phyloP scores from a whole-genome alignment of 176 grass and related monocot species.

The Triticum timopheevii region DNA sequence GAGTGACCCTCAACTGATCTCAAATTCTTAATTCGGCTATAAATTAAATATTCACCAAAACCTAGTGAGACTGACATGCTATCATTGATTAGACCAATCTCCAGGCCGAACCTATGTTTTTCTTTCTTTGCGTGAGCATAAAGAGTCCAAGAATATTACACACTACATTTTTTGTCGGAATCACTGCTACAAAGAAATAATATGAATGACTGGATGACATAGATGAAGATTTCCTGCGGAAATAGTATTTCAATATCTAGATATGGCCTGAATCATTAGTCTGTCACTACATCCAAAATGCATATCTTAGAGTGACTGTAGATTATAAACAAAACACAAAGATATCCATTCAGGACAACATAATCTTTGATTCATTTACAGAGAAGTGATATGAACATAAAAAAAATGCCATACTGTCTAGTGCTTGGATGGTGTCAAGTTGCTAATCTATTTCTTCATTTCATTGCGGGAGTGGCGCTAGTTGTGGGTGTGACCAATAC shows the following conservation, averaged over 20 bases:
- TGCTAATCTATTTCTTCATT: not conserved
- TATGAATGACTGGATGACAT: not conserved
- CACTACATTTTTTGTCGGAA: not conserved
- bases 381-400: not conserved
- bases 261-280: not conserved
- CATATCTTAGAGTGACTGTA: not conserved
- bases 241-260: not conserved
- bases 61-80: not conserved
- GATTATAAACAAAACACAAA: not conserved
- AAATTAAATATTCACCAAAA: not conserved
- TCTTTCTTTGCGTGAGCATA: not conserved
- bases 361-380: not conserved
- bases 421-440: no score
- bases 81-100: not conserved
- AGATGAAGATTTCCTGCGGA: not conserved
- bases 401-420: no score
- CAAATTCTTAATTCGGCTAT: no score
- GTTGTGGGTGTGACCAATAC: not conserved
- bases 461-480: not conserved
- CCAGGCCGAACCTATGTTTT: not conserved
- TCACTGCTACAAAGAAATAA: not conserved
- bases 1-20: not conserved
- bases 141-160: not conserved
- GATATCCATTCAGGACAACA: not conserved
- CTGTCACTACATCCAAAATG: not conserved